Conservation (phyloP, 2,329 filamentous ascomycete species). For the Colletotrichum gigasporum region DNA sequence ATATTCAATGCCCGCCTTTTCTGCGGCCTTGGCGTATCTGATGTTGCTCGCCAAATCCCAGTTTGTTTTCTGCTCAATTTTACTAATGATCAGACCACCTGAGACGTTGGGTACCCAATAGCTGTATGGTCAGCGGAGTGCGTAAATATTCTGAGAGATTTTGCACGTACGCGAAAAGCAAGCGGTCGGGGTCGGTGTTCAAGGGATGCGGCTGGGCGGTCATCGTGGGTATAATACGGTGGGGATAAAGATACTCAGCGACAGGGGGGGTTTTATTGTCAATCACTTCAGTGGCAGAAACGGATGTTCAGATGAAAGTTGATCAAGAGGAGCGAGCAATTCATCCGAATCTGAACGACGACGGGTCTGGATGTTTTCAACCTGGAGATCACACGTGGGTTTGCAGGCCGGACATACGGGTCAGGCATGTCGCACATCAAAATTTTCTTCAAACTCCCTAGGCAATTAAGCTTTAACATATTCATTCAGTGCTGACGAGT, state of each 20-base stretch:
- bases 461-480: no score
- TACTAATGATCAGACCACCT: slow-evolving; percentile 61
- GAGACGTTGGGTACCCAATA: slow-evolving; percentile 66
- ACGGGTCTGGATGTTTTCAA: no score
- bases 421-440: not conserved
- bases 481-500: no score
- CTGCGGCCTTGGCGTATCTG: slow-evolving; percentile 58
- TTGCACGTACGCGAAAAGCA: slow-evolving; percentile 36
- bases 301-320: no score
- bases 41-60: slow-evolving; percentile 60
- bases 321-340: no score
- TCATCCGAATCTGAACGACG: no score
- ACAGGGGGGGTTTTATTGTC: no score
- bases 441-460: no score
- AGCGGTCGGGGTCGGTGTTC: slow-evolving; percentile 24
- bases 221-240: no score
- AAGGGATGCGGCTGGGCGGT: slow-evolving; percentile 18
- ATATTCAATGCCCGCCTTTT: slow-evolving; percentile 59
- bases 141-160: not conserved
- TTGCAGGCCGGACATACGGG: not conserved
- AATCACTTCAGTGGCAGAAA: no score
- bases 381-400: no score
- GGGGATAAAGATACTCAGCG: no score
- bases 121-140: slow-evolving; percentile 36
- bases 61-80: slow-evolving; percentile 57